phyloP scores from a whole-genome alignment of 371 early-diverging fungal species.

The Modicella reniformis region DNA sequence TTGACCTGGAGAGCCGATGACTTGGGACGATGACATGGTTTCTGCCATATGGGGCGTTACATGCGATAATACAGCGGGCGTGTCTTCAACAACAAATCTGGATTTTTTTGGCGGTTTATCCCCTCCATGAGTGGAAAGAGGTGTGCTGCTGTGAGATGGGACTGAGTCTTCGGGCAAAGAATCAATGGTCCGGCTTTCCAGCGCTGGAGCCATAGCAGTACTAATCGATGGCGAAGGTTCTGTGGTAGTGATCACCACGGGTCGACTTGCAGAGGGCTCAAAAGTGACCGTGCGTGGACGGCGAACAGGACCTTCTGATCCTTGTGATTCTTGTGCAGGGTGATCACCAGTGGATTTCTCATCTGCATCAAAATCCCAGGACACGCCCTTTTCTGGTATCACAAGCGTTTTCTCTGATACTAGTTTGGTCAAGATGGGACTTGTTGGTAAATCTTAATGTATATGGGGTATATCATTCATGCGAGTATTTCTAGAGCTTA shows the following conservation, averaged over 20 bases:
- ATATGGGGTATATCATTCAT: neutral
- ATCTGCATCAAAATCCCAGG: conserved; percentile 62
- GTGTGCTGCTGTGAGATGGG: conserved; percentile 12
- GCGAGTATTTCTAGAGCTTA: conserved; percentile 19
- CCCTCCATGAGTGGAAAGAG: conserved; percentile 14
- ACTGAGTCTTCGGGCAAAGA: conserved; percentile 17
- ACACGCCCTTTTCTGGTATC: conserved; percentile 55
- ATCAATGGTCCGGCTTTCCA: conserved; percentile 14
- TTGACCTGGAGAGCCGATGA: conserved; percentile 4
- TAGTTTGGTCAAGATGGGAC: conserved; percentile 8
- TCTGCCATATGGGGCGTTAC: conserved; percentile 17
- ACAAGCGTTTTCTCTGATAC: conserved; percentile 45
- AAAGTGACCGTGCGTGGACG: conserved; percentile 41
- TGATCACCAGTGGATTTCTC: conserved; percentile 9
- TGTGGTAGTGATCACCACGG: conserved; percentile 16
- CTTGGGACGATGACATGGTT: conserved; percentile 1
- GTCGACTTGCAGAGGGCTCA: conserved; percentile 20
- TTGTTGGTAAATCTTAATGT: neutral
- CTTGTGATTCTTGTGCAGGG: neutral
- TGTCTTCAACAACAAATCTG: conserved; percentile 66
- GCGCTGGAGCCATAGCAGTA: conserved; percentile 2
- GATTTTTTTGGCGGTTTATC: conserved; percentile 56
- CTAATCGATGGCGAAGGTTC: conserved; percentile 17
- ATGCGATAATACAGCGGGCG: conserved; percentile 18
- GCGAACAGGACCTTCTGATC: conserved; percentile 11